A percentile compares a stretch with the other conserved stretches of the same genome.
These are phyloP conservation scores for Pseudocercospora musae DNA, from an alignment of 2,329 filamentous ascomycete genomes.

Conservation along the genomic window DNA sequence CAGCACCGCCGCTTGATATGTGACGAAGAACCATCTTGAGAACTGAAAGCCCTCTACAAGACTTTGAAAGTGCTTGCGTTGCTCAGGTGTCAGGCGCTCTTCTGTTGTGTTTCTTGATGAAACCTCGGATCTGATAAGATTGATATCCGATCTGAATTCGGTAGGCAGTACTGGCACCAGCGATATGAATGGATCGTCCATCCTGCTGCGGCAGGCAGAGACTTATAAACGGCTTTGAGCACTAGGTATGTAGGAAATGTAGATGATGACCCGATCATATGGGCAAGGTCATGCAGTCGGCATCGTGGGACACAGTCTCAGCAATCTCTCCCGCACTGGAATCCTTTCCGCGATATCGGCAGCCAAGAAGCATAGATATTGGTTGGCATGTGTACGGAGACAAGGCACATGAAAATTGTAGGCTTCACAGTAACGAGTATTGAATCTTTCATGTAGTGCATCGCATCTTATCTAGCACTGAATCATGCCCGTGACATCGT, in stretches of 20 bases:
- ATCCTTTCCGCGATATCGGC: background rate
- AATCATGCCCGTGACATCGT: background rate
- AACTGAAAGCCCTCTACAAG: constrained; percentile 26
- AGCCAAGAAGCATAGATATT: background rate
- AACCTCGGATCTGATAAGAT: background rate
- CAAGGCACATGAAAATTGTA: background rate
- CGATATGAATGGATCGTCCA: background rate
- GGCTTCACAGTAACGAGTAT: background rate
- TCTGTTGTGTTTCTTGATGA: background rate
- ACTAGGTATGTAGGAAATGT: background rate
- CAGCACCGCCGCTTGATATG: constrained; percentile 41
- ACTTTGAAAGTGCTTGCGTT: constrained; percentile 3
- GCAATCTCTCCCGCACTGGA: background rate
- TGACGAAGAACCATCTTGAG: constrained; percentile 37
- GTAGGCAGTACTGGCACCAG: background rate
- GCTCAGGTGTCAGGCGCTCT: background rate
- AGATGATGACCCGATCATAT: background rate
- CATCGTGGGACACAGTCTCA: background rate
- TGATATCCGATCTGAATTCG: background rate
- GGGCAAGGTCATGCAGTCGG: background rate
- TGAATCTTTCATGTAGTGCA: background rate
- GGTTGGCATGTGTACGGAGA: background rate
- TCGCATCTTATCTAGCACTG: background rate
- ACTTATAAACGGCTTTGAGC: no score
- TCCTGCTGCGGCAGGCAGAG: background rate